Percentiles rank a stretch among this genome's conserved stretches.
Conservation (phyloP, 352 stramenopile genomes). For the Phytophthora sp. region DNA sequence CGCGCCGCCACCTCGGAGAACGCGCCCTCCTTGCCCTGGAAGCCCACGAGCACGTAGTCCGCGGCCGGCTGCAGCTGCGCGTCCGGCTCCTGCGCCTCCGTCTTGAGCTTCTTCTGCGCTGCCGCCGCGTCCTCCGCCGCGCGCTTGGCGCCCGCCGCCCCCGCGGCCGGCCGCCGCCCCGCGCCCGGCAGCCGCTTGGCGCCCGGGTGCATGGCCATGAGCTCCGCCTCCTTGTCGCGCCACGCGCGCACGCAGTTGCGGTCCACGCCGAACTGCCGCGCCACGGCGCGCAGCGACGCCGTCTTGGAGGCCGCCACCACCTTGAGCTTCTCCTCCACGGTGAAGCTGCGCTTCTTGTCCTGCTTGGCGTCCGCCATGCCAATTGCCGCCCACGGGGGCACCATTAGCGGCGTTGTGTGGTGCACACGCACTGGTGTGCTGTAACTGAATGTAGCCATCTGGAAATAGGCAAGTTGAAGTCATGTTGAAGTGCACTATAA, state of each 20-base stretch:
- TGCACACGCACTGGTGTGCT: no score
- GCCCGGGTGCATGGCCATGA: conserved; percentile 55
- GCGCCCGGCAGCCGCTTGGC: conserved; percentile 67
- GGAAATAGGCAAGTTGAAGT: conserved; percentile 4
- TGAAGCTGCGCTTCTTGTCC: conserved; percentile 82
- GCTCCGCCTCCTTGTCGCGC: conserved; percentile 65
- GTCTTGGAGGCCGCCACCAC: conserved; percentile 62
- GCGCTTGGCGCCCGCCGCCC: neutral
- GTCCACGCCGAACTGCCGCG: conserved; percentile 71
- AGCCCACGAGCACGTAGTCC: conserved; percentile 66
- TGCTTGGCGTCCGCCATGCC: conserved; percentile 25
- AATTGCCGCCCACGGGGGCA: neutral
- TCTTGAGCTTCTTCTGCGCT: conserved; percentile 7
- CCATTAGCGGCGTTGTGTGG: neutral
- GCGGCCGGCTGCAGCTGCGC: neutral
- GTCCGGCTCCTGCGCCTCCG: neutral
- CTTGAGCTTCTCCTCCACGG: conserved; percentile 71
- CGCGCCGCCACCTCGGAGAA: conserved; percentile 74
- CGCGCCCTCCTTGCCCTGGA: conserved; percentile 75
- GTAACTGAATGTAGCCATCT: conserved; percentile 15
- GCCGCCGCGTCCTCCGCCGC: neutral
- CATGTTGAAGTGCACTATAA: conserved; percentile 10
- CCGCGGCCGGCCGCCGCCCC: conserved; percentile 31
- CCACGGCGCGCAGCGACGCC: conserved; percentile 60
- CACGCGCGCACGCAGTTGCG: conserved; percentile 78